Evolutionary conservation across 2,329 filamentous ascomycete species (phyloP), one percentile per base, ranked within the genome.

Genomic region (Ophiostoma australiae): DNA sequence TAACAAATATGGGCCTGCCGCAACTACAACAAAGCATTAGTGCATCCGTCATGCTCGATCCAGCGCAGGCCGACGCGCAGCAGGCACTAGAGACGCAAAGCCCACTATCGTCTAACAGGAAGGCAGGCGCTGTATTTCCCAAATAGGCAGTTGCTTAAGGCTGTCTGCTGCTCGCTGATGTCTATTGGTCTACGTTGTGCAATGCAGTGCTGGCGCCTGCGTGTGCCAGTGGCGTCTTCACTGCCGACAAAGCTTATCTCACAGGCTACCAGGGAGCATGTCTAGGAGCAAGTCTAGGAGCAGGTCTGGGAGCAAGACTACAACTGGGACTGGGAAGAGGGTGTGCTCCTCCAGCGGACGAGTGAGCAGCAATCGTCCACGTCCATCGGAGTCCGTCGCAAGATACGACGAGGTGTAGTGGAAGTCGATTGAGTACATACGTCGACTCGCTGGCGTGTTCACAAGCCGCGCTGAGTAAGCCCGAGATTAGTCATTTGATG

Each of bases 81-180:
- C 52, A 27, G 52, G 3, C 23, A 27, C 52, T 58, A 58, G 52
- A 27, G 44, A 8, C 33, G 35, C 63, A 23, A 7, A 37, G 15
- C 63, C 35, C 35, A 66, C 63, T 23, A 66, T 66, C 35, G 35
- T 66, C 35, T 37, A 37, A 37, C 61, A 65, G 61, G 31, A 65
- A 65, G 61, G 61, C 61, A 65, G 31, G 33, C 33, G 33, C 61
- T 66, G 63, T 11, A 27, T 44, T 71, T 67, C 70, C 70, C 55
- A 44, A 71, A 67, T 69, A 71, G 70, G 70, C 65, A 71, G 70
- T 71, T 71, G 8, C 23, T 23, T 69, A 66, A 71, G 27, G 27
- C 27, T 31, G 27, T 31, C 3, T 31, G 27, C 27, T 31, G 27
- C 3, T 31, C 27, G 27, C 27, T 31, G n/a, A 31, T 31, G 27